Conservation (phyloP, 192 early-diverging fungal species). For the Gigaspora rosea region DNA sequence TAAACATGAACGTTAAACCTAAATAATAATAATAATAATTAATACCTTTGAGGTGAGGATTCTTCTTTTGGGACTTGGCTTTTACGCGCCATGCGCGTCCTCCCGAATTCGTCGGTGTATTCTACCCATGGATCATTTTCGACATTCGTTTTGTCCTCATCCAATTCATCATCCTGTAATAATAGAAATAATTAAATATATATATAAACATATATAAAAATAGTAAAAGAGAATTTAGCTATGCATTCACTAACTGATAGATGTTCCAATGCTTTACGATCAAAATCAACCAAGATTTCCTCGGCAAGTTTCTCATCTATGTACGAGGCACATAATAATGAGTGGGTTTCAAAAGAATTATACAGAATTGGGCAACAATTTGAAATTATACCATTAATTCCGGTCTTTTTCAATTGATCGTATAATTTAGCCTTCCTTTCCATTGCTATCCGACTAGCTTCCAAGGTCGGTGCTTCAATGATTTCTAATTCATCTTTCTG, state of each 20-base stretch:
- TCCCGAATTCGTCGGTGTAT: constrained; percentile 74
- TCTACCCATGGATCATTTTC: constrained; percentile 74
- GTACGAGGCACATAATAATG: not conserved
- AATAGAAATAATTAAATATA: not conserved
- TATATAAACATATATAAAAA: constrained; percentile 4
- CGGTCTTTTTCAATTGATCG: constrained; percentile 44
- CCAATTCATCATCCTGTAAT: not conserved
- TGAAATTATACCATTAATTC: constrained; percentile 20
- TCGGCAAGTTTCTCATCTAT: constrained; percentile 37
- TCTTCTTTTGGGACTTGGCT: constrained; percentile 48
- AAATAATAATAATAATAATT: not conserved
- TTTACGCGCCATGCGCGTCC: constrained; percentile 61
- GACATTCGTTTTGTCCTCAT: constrained; percentile 28
- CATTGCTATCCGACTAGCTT: constrained; percentile 49
- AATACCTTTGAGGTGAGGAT: constrained; percentile 9
- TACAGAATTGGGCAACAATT: not conserved
- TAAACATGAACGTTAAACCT: too few relatives aligned
- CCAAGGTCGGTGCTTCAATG: constrained; percentile 31
- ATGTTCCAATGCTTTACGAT: constrained; percentile 45
- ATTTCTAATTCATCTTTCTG: constrained; percentile 42
- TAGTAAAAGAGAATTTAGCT: not conserved
- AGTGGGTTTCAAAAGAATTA: not conserved
- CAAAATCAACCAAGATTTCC: constrained; percentile 60
- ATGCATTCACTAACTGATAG: constrained; percentile 17
- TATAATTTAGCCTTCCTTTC: constrained; percentile 63